Evolutionary conservation across 108 stramenopile genomes (phyloP).

Genomic region (Fragilaria crotonensis): DNA sequence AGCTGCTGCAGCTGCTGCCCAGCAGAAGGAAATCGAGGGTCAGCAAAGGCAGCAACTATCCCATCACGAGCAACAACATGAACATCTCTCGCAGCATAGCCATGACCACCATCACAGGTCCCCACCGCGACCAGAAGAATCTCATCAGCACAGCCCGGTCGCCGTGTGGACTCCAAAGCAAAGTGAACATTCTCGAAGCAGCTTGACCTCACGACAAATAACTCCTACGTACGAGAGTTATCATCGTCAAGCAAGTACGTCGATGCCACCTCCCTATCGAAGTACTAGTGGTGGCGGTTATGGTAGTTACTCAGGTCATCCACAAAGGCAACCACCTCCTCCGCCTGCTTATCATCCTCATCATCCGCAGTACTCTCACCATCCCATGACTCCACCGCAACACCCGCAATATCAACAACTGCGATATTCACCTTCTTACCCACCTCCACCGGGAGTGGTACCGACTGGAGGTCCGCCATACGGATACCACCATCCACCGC

Average conservation of each 20-base stretch:
- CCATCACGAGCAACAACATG: background rate
- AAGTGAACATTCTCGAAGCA: slow-evolving; percentile 5
- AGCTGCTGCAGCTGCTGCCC: slow-evolving; percentile 3
- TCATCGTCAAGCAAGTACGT: slow-evolving; percentile 1
- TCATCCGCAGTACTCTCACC: background rate
- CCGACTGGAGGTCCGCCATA: too few relatives aligned
- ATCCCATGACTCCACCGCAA: background rate
- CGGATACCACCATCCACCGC: too few relatives aligned
- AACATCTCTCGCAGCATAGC: slow-evolving; percentile 3
- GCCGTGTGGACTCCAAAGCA: background rate
- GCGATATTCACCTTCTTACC: too few relatives aligned
- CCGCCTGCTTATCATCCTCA: background rate
- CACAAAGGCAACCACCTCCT: slow-evolving; percentile 7
- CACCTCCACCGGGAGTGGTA: too few relatives aligned
- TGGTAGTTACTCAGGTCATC: background rate
- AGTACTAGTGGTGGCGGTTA: background rate
- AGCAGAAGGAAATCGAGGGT: slow-evolving; percentile 6
- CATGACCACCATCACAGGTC: slow-evolving; percentile 2
- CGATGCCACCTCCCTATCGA: background rate
- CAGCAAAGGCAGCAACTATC: slow-evolving; percentile 4
- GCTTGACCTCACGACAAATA: slow-evolving; percentile 5
- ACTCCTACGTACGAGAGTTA: background rate
- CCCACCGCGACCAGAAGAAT: slow-evolving; percentile 4
- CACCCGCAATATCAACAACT: background rate
- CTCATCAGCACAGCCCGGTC: background rate